Base-by-base conservation (phyloP, 805 yeast genomes). In the Metschnikowia colocasiae region DNA sequence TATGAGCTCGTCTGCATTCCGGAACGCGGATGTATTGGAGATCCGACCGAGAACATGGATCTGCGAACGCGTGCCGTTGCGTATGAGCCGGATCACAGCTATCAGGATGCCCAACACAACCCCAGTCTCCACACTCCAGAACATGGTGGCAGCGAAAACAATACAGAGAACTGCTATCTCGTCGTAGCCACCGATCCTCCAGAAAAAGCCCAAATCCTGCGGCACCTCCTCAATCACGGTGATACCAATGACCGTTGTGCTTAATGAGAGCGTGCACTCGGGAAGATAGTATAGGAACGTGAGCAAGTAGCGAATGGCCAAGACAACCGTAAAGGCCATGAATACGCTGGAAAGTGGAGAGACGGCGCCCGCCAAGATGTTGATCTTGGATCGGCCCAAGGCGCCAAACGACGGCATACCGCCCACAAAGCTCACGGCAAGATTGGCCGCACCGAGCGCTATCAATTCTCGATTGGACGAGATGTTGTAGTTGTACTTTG, bases 1-100 rank as follows among this genome's bases (percentile, higher is more conserved):
- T 23, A 74, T 64, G 34, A 76, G 73, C 34, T 78, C 82, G 62
- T 87, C 95, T 0, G 90, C 89, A 59, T 87, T 86, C 36, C 83
- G 71, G 60, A 85, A 87, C 4, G 74, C 74, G 39, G 74, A 70
- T 1, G 87, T 78, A 43, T 59, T 46, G 6, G 73, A 70, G 19
- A 61, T 55, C 36, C 78, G 60, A 1, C 78, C 79, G 46, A 74
- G 56, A 46, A 74, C 71, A 43, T 73, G 76, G 51, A 74, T 74
- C 31, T 74, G 59, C 6, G 77, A 73, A 39, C 63, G 58, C 0
- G 78, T 65, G 12, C 76, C 68, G 52, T 70, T 65, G 46, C 65
- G 66, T 29, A 74, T 64, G 13, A 68, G 58, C 15, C 71, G 48
- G 9, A 67, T 54, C 18, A 70, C 60, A 0, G 75, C 70, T 22